Percentiles rank a stretch among this genome's conserved stretches.
Conservation (phyloP, 495 filamentous ascomycete species). For the Aspergillus avenaceus region DNA sequence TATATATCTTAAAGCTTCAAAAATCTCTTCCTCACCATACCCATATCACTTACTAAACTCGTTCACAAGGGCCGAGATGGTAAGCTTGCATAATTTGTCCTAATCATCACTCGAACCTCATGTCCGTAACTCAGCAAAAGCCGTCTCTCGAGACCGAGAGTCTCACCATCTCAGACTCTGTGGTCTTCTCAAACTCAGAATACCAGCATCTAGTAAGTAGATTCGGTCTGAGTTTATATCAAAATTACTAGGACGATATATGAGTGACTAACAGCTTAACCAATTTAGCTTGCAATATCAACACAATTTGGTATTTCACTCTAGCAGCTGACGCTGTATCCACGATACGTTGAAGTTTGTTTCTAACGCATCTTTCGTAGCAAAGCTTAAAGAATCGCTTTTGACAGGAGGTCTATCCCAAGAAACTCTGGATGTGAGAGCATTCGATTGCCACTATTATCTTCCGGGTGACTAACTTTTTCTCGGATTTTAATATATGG, state of each 20-base stretch:
- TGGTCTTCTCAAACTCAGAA: conserved; percentile 51
- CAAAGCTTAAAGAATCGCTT: conserved; percentile 58
- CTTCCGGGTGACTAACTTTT: conserved; percentile 14
- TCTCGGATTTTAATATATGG: conserved; percentile 52
- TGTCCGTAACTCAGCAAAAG: neutral
- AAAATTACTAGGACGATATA: neutral
- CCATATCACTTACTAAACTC: no score
- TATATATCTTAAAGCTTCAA: neutral
- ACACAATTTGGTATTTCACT: neutral
- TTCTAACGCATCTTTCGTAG: conserved; percentile 30
- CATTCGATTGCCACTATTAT: conserved; percentile 3
- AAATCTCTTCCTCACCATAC: no score
- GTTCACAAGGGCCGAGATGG: conserved; percentile 9
- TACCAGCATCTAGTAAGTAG: conserved; percentile 52
- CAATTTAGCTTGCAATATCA: neutral
- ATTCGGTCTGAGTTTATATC: no score
- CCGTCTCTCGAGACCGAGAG: neutral
- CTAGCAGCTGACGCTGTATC: neutral
- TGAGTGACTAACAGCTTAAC: no score
- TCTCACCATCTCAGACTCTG: conserved; percentile 29
- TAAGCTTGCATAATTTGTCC: conserved; percentile 2
- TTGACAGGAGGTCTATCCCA: conserved; percentile 57
- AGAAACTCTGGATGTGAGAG: conserved; percentile 56
- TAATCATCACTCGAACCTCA: neutral
- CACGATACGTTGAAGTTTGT: neutral